A percentile compares a stretch with the other conserved stretches of the same genome.
These are phyloP conservation scores for Alternaria rosae DNA, from an alignment of 2,329 filamentous ascomycete genomes.

Conservation along the genomic window DNA sequence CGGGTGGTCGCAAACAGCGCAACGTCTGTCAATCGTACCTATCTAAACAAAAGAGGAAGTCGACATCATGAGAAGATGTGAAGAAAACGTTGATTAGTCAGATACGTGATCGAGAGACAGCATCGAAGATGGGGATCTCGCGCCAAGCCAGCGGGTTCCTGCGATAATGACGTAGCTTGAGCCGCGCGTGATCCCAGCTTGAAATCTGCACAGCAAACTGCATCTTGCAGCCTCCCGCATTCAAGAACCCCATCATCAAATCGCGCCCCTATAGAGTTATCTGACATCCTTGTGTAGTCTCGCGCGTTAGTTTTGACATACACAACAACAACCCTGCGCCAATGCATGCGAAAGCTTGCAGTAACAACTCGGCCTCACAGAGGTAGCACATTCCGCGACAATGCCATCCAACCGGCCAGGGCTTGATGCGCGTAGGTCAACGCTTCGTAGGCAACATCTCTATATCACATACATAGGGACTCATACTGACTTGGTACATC, in stretches of 20 bases:
- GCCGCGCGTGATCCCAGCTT: constrained; percentile 10
- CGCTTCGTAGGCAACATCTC: constrained; percentile 52
- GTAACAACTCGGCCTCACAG: constrained; percentile 19
- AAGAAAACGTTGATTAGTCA: background rate
- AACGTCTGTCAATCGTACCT: background rate
- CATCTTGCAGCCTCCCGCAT: constrained; percentile 3
- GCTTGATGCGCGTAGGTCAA: constrained; percentile 56
- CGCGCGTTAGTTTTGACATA: background rate
- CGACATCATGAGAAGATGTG: background rate
- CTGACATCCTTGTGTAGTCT: background rate
- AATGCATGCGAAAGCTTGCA: constrained; percentile 21
- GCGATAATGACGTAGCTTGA: constrained; percentile 9
- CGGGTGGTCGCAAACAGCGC: background rate
- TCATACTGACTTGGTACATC: background rate
- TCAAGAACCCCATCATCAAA: background rate
- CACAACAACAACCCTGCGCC: background rate
- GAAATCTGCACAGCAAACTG: constrained; percentile 7
- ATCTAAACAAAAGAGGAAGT: background rate
- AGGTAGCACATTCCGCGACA: constrained; percentile 30
- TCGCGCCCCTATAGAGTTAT: background rate
- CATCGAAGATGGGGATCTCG: background rate
- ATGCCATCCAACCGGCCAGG: constrained; percentile 46
- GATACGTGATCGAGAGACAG: background rate
- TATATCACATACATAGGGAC: background rate
- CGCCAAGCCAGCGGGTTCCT: constrained; percentile 14